phyloP scores from a whole-genome alignment of 331 rosid species.

The Pyracantha coccinea region DNA sequence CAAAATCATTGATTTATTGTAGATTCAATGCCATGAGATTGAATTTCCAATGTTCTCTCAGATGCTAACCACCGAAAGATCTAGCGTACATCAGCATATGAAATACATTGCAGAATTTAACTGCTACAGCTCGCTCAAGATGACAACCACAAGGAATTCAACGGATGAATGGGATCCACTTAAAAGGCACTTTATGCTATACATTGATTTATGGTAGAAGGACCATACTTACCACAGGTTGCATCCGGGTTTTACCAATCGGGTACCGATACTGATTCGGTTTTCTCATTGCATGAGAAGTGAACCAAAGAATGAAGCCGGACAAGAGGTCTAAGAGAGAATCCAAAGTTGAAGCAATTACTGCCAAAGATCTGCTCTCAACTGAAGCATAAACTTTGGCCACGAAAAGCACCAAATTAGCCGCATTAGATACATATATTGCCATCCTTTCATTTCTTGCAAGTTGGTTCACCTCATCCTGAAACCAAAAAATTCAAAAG shows the following conservation, averaged over 20 bases:
- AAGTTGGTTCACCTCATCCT: constrained; percentile 58
- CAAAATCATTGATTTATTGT: background rate
- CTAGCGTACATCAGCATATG: no score
- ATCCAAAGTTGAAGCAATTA: constrained; percentile 90
- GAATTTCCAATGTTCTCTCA: background rate
- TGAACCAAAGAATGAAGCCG: constrained; percentile 89
- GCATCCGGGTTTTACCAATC: constrained; percentile 88
- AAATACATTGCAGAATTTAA: no score
- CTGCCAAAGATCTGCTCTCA: constrained; percentile 81
- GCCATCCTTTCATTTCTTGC: constrained; percentile 54
- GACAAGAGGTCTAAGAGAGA: constrained; percentile 90
- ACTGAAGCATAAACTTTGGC: constrained; percentile 81
- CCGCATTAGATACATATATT: constrained; percentile 62
- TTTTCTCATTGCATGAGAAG: constrained; percentile 70
- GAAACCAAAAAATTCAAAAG: background rate
- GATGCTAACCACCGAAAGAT: no score
- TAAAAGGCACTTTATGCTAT: no score
- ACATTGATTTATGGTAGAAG: no score
- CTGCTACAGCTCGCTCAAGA: no score
- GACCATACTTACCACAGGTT: constrained; percentile 61
- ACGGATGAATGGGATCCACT: no score
- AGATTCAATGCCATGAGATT: background rate
- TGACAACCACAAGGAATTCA: no score
- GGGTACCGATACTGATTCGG: constrained; percentile 70
- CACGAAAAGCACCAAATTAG: constrained; percentile 57